Evolutionary conservation across 768 basidiomycete species (phyloP).

Genomic region (Pleurotus cornucopiae): DNA sequence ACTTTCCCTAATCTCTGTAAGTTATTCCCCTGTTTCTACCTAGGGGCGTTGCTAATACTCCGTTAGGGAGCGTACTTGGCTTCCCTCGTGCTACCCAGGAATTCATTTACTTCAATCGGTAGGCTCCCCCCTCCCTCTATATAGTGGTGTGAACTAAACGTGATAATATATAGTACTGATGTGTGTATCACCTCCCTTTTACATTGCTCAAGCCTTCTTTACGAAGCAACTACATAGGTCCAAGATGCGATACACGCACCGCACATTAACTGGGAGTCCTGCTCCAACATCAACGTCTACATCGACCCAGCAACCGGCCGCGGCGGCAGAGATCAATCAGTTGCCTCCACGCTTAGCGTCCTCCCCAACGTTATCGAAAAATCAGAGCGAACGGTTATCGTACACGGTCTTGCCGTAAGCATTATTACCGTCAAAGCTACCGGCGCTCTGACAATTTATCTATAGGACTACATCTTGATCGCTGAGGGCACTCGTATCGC

Average conservation of each 20-base stretch:
- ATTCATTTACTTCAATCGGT: constrained; percentile 54
- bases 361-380: constrained; percentile 71
- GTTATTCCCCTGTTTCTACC: constrained; percentile 8
- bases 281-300: constrained; percentile 50
- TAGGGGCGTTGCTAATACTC: too few relatives aligned
- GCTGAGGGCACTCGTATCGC: constrained; percentile 49
- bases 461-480: constrained; percentile 35
- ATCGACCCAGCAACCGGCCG: constrained; percentile 34
- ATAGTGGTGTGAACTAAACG: constrained; percentile 1
- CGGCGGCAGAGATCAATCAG: constrained; percentile 44
- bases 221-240: constrained; percentile 19
- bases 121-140: constrained; percentile 6
- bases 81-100: constrained; percentile 61
- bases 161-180: constrained; percentile 25
- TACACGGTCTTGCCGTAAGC: constrained; percentile 60
- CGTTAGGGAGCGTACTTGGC: constrained; percentile 62
- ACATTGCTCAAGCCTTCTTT: too few relatives aligned
- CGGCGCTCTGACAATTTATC: constrained; percentile 7
- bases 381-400: constrained; percentile 57
- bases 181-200: constrained; percentile 17
- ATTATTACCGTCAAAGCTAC: constrained; percentile 32
- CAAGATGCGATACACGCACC: constrained; percentile 64
- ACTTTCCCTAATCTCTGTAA: constrained; percentile 45
- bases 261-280: constrained; percentile 52
- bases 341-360: constrained; percentile 57